Base-by-base conservation (phyloP, 345 rosid species). In the Gossypium arboreum region DNA sequence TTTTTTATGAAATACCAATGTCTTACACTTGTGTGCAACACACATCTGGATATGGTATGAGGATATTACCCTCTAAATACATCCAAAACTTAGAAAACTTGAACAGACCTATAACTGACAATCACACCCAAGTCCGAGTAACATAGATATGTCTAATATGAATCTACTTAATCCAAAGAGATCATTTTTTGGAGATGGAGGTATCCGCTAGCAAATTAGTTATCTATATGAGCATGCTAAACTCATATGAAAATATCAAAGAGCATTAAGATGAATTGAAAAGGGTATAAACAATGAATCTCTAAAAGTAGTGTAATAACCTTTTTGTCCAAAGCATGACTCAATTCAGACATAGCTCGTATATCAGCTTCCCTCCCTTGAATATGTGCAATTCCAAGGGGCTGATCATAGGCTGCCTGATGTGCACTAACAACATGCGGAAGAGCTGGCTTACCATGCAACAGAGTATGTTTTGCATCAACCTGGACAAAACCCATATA, bases 341-440 rank as follows among this genome's bases (percentile, higher is more conserved):
- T 81, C 71, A 86, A 83, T 73, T 76, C 85, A 43, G 90, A 83
- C 72, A 89, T 71, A 77, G 86, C 87, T 79, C 77, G 90, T 73
- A 83, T 64, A 79, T 87, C 91, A 77, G 84, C 84, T 83, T 90
- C 97, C 77, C 88, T 88, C 57, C 81, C 84, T 78, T 85, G 89
- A 75, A 72, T 63, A 71, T 81, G 84, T 29, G 80, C 58, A 45
- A 66, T 71, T n/a, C 79, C 48, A 74, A 66, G 75, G 73, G 83
- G 80, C 78, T 85, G 90, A 73, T 74, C 66, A 82, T 29, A 73
- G 62, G 79, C 71, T 18, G 77, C 76, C 59, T 85, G 94, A 66
- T 79, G 89, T 66, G 86, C 71, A 57, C 75, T 74, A 80, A 73
- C 73, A 79, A 76, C 74, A 60, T 77, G 82, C 29, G 63, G 20